Base-by-base conservation (phyloP, 176 grass and related monocot genomes). In the Juncus effusus region DNA sequence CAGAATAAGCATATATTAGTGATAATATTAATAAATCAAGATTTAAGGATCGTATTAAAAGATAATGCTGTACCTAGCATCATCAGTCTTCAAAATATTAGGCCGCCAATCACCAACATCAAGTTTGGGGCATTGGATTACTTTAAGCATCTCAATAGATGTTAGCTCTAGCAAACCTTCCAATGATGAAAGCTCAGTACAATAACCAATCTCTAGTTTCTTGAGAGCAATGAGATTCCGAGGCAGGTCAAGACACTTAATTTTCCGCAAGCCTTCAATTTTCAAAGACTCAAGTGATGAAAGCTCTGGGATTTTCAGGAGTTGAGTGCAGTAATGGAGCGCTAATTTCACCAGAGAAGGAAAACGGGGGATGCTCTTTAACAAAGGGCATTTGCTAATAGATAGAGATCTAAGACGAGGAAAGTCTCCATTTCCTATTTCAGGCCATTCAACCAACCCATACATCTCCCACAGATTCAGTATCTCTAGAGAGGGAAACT, bases 131-230 rank as follows among this genome's bases (percentile, higher is more conserved):
- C 75, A 83, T 7, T 67, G 51, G 6, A 12, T 51, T 16, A 78
- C 36, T 51, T 39, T 69, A 0, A 85, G 14, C 64, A 63, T 76
- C 72, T 16, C 51, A 7, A 85, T 16, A 0, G 53, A 60, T 0
- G 62, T 53, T 6, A 69, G 14, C 16, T 42, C 10, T 57, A 10
- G 13, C 64, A 76, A 41, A 2, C 64, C 70, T 2, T 72, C 51
- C 9, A 85, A 49, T 0, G 64, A 76, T 3, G 15, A 39, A 15
- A 76, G 62, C 77, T 76, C 61, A 6, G 19, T 64, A 47, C 64
- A 84, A 36, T 38, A 40, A 12, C 7, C 59, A 13, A 80, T 62
- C 42, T 85, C 82, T 37, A 85, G 16, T 44, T n/a, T 74, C 71
- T 16, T 60, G 13, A 73, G 72, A 7, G 6, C 7, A 3, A 13